phyloP scores from a whole-genome alignment of 192 early-diverging fungal genomes.

The Kickxella alabastrina region DNA sequence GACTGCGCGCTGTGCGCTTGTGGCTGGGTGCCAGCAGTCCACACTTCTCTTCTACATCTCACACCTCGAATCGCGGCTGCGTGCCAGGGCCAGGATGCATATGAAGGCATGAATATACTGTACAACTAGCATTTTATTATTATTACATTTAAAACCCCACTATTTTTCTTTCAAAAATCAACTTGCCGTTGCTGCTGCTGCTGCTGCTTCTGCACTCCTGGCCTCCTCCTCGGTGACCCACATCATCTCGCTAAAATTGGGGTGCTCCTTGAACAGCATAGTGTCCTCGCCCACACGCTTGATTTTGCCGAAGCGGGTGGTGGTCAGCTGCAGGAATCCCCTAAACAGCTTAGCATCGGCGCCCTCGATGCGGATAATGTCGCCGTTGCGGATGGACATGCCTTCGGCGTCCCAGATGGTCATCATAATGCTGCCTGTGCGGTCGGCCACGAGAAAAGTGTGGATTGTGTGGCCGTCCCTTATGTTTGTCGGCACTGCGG shows the following conservation, averaged over 20 bases:
- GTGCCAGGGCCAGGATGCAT: background rate
- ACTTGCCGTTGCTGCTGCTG: slow-evolving; percentile 5
- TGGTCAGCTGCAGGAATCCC: slow-evolving; percentile 55
- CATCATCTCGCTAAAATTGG: slow-evolving; percentile 45
- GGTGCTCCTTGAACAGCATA: slow-evolving; percentile 42
- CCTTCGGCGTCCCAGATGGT: slow-evolving; percentile 58
- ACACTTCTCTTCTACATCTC: slow-evolving; percentile 5
- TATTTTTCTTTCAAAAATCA: too few species aligned
- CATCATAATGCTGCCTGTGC: slow-evolving; percentile 56
- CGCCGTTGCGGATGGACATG: slow-evolving; percentile 53
- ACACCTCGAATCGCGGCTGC: slow-evolving; percentile 1
- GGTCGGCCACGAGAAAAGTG: slow-evolving; percentile 61
- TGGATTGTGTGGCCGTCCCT: slow-evolving; percentile 55
- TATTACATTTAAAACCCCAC: background rate
- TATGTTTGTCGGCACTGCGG: slow-evolving; percentile 50
- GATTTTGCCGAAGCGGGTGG: slow-evolving; percentile 53
- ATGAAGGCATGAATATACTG: too few species aligned
- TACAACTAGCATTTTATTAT: too few species aligned
- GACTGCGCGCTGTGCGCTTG: slow-evolving; percentile 29
- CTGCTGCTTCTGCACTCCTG: slow-evolving; percentile 3
- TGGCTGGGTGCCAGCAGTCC: slow-evolving; percentile 22
- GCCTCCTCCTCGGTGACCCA: slow-evolving; percentile 51
- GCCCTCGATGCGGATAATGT: slow-evolving; percentile 56
- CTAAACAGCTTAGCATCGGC: slow-evolving; percentile 53
- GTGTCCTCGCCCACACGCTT: slow-evolving; percentile 58